phyloP scores from a whole-genome alignment of 1,284 basidiomycete species.

The Rhodotorula glutinis region DNA sequence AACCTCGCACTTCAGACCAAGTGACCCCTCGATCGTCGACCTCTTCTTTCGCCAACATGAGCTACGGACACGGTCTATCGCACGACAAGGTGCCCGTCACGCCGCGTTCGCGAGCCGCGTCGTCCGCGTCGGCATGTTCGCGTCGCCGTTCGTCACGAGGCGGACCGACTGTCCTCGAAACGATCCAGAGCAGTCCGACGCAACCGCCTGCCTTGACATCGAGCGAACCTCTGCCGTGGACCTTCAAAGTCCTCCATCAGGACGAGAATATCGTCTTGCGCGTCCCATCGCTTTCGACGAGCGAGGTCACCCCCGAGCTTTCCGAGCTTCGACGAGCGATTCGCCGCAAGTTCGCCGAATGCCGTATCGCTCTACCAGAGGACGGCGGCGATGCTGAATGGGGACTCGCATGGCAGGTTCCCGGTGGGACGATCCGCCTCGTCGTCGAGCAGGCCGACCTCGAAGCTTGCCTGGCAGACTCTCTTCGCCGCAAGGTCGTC shows the following conservation, averaged over 20 bases:
- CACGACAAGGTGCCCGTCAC: slow-evolving; percentile 3
- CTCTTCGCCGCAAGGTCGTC: slow-evolving; percentile 18
- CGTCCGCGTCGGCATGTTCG: slow-evolving; percentile 8
- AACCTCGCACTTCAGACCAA: slow-evolving; percentile 26
- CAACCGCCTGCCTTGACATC: slow-evolving; percentile 1
- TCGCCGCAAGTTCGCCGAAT: slow-evolving; percentile 19
- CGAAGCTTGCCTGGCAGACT: slow-evolving; percentile 4
- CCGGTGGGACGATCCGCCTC: slow-evolving; percentile 1
- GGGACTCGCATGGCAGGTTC: slow-evolving; percentile 9
- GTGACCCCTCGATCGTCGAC: slow-evolving; percentile 14
- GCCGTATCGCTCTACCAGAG: slow-evolving; percentile 7
- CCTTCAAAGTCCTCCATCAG: slow-evolving; percentile 33
- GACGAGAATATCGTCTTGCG: slow-evolving; percentile 31
- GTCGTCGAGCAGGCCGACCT: slow-evolving; percentile 23
- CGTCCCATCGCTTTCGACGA: slow-evolving; percentile 4
- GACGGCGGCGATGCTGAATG: slow-evolving; percentile 16
- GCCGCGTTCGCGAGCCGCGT: slow-evolving; percentile 23
- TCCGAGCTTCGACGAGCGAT: slow-evolving; percentile 18
- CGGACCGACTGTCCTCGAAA: slow-evolving; percentile 22
- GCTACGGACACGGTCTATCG: slow-evolving; percentile 4
- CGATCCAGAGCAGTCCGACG: slow-evolving; percentile 31
- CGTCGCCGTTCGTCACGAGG: not conserved
- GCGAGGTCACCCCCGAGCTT: not conserved
- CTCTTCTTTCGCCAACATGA: not conserved
- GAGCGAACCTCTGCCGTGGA: slow-evolving; percentile 6